Evolutionary conservation across 805 yeast species (phyloP), one percentile per base, ranked within the genome.

Genomic region (Saccharomyces paradoxus): DNA sequence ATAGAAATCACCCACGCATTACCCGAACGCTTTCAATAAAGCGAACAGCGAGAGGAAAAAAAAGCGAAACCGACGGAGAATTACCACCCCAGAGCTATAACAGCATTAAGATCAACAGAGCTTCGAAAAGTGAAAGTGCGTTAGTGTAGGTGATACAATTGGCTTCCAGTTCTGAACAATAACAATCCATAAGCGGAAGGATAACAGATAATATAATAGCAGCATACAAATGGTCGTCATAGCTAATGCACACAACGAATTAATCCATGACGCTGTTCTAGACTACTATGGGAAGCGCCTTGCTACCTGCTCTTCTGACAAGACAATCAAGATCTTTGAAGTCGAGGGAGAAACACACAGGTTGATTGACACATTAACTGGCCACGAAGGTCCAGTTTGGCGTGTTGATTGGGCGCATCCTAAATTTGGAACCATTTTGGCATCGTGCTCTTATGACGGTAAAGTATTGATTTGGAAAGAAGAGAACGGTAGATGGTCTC

Each of bases 391-490:
- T 32, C 98, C 99, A 12, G 97, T 94, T 50, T 94, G 99, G 99
- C 96, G 92, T 74, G 96, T 90, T 22, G 82, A 89, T 53, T 94
- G 99, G 99, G 98, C 98, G 2, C 99, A 94, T 69, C 99, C 99
- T 31, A 92, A 92, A 71, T 94, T 92, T 67, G 99, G 99, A 44
- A 86, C 89, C 13, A 89, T 92, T 59, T 77, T 94, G 60, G 99
- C 99, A 1, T 86, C 96, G 27, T 89, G 96, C 63, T 89, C 97
- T 1, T 94, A 89, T 67, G 97, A 94, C 68, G 99, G 99, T 53
- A 87, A 87, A 65, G 97, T 89, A 17, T 74, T 91, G 57, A 83
- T 94, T 64, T 94, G 99, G 99, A 86, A 89, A 67, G 97, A 92
- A 72, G 96, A 89, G 63, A 84, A 86, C 51, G 89, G 87, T 49